These are phyloP conservation scores for Ophiostoma himal-ulmi DNA, from an alignment of 2,329 filamentous ascomycete species.

Conservation along the genomic window DNA sequence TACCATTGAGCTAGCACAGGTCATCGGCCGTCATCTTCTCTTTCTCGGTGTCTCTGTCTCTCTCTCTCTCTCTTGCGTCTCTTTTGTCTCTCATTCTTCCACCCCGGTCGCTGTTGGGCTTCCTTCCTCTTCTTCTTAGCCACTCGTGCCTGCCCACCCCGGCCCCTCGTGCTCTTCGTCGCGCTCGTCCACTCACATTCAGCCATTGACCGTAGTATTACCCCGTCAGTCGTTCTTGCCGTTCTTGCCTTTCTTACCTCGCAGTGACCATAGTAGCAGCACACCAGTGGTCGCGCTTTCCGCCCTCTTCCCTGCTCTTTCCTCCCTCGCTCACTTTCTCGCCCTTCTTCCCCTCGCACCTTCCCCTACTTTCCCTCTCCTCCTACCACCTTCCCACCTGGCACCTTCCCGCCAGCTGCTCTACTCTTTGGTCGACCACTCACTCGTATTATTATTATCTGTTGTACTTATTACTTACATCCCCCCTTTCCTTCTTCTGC, in stretches of 20 bases:
- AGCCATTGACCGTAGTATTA: neutral
- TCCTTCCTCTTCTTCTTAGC: slow-evolving; percentile 14
- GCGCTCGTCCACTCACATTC: slow-evolving; percentile 20
- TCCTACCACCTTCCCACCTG: neutral
- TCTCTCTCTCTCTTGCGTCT: slow-evolving; percentile 21
- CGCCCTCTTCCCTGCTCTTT: slow-evolving; percentile 18
- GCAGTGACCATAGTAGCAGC: neutral
- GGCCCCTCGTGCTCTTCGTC: slow-evolving; percentile 15
- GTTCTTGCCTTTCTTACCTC: neutral
- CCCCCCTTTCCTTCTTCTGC: slow-evolving; percentile 7
- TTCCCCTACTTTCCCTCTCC: neutral
- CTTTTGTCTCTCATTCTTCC: slow-evolving; percentile 10
- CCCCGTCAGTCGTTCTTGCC: neutral
- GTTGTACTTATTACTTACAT: slow-evolving; percentile 12
- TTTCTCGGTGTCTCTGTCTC: neutral
- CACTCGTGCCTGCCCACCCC: slow-evolving; percentile 24
- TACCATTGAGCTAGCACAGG: slow-evolving; percentile 20
- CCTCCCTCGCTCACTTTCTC: slow-evolving; percentile 14
- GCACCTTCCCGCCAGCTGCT: slow-evolving; percentile 7
- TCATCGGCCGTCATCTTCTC: slow-evolving; percentile 11
- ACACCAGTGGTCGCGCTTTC: slow-evolving; percentile 17
- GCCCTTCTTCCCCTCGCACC: slow-evolving; percentile 3
- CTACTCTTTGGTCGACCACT: neutral
- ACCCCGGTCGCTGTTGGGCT: slow-evolving; percentile 20
- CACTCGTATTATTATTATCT: slow-evolving; percentile 9